Base-by-base conservation (phyloP, 2,329 filamentous ascomycete genomes). In the Endocalyx cinctus region DNA sequence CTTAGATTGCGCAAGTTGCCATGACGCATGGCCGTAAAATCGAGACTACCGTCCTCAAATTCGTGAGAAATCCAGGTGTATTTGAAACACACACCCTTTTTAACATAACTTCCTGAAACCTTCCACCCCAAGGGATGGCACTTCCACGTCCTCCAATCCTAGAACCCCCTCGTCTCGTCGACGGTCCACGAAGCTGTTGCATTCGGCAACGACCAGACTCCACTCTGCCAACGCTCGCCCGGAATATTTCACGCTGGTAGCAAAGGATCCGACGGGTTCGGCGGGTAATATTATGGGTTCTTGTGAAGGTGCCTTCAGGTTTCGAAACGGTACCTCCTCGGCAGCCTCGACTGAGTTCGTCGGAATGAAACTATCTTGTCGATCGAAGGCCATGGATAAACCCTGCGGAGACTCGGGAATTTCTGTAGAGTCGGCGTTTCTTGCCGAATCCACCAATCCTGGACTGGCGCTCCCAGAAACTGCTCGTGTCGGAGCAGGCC, bases 191-290 rank as follows among this genome's bases (percentile, higher is more conserved):
- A 90, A 92, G 51, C 79, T 85, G 60, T 89, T 87, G 63, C 80
- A 87, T 55, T 92, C 86, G 35, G 76, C 74, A 12, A 88, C 77
- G 14, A 90, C 74, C 13, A 85, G 64, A 14, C 72, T 69, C 86
- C 86, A 92, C 57, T 92, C 86, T 0, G 84, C 84, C 27, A 92
- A 67, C 1, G 86, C 81, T 14, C 84, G 72, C 2, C 86, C 86
- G 4, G 75, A 67, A 55, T 90, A 84, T 30, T 75, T 74, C 7
- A 70, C 64, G 17, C 68, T 69, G 28, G 62, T 59, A 11, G 58
- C 57, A 34, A 62, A 70, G 2, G 63, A 44, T 5, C 71, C 70
- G 2, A 47, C 52, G 0, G 74, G 75, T 43, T 69, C 62, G 20
- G 62, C 43, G 1, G 73, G 65, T 20, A 59, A 56, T n/a, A 66